Conservation (phyloP, 169 alveolate species). For the Plasmodium malariae region DNA sequence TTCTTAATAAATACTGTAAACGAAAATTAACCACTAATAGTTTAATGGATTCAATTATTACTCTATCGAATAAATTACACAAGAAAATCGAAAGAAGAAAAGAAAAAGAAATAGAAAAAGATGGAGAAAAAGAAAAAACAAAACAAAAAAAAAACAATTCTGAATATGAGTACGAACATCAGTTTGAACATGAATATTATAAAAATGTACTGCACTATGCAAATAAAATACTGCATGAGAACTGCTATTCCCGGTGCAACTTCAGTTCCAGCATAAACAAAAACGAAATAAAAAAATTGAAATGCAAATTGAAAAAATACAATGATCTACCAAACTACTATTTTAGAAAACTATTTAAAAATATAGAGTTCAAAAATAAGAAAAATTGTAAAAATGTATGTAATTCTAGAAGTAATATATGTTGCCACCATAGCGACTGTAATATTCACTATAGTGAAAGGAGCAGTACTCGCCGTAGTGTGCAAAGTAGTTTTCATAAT, state of each 20-base stretch:
- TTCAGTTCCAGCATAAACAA: conserved; percentile 33
- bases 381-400: background rate
- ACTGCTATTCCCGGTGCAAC: conserved; percentile 16
- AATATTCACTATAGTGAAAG: conserved; percentile 5
- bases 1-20: background rate
- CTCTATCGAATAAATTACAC: conserved; percentile 53
- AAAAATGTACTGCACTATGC: conserved; percentile 44
- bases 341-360: conserved; percentile 35
- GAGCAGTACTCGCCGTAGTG: no score
- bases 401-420: background rate
- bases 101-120: no score
- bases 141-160: conserved; percentile 13
- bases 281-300: conserved; percentile 28
- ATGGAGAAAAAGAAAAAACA: no score
- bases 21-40: conserved; percentile 48
- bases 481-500: no score
- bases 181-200: conserved; percentile 13
- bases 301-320: conserved; percentile 37
- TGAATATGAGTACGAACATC: conserved; percentile 15
- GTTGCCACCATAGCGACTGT: conserved; percentile 21
- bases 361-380: conserved; percentile 25
- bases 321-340: conserved; percentile 35
- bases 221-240: conserved; percentile 25
- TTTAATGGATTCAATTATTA: conserved; percentile 68
- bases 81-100: conserved; percentile 11